Conservation (phyloP, 164 flowering plant genomes). For the Kalanchoe fedtschenkoi region DNA sequence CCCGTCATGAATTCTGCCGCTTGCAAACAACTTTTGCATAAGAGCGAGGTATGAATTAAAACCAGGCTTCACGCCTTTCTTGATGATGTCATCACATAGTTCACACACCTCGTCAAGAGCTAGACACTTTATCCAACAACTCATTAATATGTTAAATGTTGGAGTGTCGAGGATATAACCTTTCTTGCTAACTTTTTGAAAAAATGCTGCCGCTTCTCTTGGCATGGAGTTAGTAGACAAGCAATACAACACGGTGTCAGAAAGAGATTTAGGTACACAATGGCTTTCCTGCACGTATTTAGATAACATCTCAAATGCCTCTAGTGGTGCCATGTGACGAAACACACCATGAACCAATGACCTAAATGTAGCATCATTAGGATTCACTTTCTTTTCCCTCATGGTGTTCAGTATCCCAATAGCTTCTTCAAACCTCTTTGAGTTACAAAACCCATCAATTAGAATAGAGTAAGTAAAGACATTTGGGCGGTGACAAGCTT, state of each 20-base stretch:
- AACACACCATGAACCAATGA: conserved; percentile 81
- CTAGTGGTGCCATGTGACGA: conserved; percentile 28
- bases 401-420: conserved; percentile 49
- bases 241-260: conserved; percentile 46
- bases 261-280: conserved; percentile 31
- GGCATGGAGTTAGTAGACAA: conserved; percentile 53
- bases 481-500: conserved; percentile 43
- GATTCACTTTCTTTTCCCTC: conserved; percentile 50
- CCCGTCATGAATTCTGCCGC: conserved; percentile 30
- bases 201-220: conserved; percentile 39
- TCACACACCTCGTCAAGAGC: conserved; percentile 43
- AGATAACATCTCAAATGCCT: conserved; percentile 45
- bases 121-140: conserved; percentile 47
- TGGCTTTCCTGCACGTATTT: conserved; percentile 31
- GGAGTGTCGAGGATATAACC: conserved; percentile 54
- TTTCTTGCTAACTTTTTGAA: conserved; percentile 27
- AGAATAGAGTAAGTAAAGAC: conserved; percentile 75
- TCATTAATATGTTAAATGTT: conserved; percentile 38
- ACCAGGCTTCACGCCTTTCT: conserved; percentile 40
- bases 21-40: conserved; percentile 35
- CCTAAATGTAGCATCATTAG: conserved; percentile 75
- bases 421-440: conserved; percentile 62
- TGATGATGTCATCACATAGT: conserved; percentile 34
- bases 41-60: conserved; percentile 43
- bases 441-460: conserved; percentile 73